Evolutionary conservation across 2,329 filamentous ascomycete species (phyloP).

Genomic region (Penicillium sp.): DNA sequence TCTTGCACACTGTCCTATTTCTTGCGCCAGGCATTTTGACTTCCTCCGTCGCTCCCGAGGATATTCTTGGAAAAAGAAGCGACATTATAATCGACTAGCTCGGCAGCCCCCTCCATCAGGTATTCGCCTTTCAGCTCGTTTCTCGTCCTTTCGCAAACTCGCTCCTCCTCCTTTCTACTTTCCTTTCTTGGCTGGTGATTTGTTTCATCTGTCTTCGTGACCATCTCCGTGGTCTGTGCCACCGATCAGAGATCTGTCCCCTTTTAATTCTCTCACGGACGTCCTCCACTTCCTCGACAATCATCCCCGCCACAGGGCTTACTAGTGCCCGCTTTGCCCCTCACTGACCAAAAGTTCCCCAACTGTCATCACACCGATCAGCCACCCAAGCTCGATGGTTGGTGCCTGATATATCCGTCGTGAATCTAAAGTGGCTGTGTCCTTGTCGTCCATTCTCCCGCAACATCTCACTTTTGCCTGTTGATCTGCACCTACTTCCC

Average conservation of each 20-base stretch:
- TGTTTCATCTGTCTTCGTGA: too few relatives aligned
- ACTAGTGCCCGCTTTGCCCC: conserved; percentile 9
- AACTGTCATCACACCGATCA: conserved; percentile 8
- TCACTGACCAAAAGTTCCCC: conserved; percentile 3
- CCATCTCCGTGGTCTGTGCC: too few relatives aligned
- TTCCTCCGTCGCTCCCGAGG: too few relatives aligned
- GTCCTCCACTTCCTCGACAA: background rate
- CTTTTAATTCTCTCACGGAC: conserved; percentile 2
- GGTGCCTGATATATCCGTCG: conserved; percentile 2
- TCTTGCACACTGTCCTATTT: too few relatives aligned
- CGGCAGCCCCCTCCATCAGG: too few relatives aligned
- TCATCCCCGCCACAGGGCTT: conserved; percentile 1
- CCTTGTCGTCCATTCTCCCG: conserved; percentile 4
- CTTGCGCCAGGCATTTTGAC: too few relatives aligned
- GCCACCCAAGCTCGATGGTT: conserved; percentile 14
- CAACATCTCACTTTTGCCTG: background rate
- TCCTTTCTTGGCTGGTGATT: too few relatives aligned
- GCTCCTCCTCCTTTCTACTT: background rate
- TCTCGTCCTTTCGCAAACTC: too few relatives aligned
- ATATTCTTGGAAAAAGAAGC: too few relatives aligned
- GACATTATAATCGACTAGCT: too few relatives aligned
- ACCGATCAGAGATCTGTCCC: background rate
- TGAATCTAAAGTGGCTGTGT: conserved; percentile 1
- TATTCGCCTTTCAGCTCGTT: too few relatives aligned
- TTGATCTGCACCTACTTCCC: background rate